Evolutionary conservation across 2,329 filamentous ascomycete species (phyloP).

Genomic region (Exophiala sideris): DNA sequence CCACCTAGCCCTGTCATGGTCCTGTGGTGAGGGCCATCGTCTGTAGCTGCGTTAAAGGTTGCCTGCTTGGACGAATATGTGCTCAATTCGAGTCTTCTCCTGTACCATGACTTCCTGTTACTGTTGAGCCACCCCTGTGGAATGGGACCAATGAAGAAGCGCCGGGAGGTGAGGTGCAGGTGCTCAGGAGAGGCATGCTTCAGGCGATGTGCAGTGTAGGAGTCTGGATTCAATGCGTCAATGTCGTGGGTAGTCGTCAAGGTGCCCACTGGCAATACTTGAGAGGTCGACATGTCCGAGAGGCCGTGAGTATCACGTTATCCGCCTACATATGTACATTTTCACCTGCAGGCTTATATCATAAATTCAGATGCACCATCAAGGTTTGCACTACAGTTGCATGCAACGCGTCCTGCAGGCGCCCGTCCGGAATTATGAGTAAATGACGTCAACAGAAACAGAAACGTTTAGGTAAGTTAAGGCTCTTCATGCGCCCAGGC

Average conservation of each 20-base stretch:
- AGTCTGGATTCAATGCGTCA: slow-evolving; percentile 45
- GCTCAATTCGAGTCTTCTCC: slow-evolving; percentile 40
- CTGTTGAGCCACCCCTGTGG: slow-evolving; percentile 63
- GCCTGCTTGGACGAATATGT: slow-evolving; percentile 47
- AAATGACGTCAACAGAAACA: too few relatives aligned
- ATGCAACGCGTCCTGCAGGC: too few relatives aligned
- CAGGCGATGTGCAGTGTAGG: slow-evolving; percentile 54
- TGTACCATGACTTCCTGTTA: slow-evolving; percentile 63
- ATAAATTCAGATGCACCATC: too few relatives aligned
- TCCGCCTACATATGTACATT: background rate
- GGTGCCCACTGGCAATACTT: slow-evolving; percentile 18
- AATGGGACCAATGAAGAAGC: slow-evolving; percentile 64
- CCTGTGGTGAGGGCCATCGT: slow-evolving; percentile 42
- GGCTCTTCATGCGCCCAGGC: too few relatives aligned
- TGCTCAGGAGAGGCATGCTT: slow-evolving; percentile 61
- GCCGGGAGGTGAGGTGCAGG: slow-evolving; percentile 58
- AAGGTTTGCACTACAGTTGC: too few relatives aligned
- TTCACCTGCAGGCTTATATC: too few relatives aligned
- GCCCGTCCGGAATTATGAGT: too few relatives aligned
- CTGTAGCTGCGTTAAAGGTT: slow-evolving; percentile 52
- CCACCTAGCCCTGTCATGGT: slow-evolving; percentile 32
- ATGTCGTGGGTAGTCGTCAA: slow-evolving; percentile 13
- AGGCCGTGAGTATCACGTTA: background rate
- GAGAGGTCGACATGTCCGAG: slow-evolving; percentile 12
- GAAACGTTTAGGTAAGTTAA: too few relatives aligned